A percentile compares a stretch with the other conserved stretches of the same genome.
Conservation (phyloP, 768 basidiomycete species). For the Amanita fuliginea region DNA sequence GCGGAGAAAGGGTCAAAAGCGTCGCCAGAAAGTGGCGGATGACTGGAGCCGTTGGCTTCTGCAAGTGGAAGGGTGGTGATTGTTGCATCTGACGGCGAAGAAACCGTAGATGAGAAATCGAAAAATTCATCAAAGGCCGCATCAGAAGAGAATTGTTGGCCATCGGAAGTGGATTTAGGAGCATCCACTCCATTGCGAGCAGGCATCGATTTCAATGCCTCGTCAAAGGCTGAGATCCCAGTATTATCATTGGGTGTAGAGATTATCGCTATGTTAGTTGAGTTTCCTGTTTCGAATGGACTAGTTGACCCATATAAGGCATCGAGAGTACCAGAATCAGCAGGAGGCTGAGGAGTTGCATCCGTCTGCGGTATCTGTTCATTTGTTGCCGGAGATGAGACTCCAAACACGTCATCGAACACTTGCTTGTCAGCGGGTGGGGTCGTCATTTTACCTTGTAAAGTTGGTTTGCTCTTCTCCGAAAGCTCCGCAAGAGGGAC, state of each 20-base stretch:
- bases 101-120: slow-evolving; percentile 35
- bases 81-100: slow-evolving; percentile 20
- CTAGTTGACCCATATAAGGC: background rate
- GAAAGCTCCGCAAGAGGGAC: slow-evolving; percentile 25
- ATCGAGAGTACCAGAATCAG: background rate
- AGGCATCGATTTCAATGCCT: slow-evolving; percentile 52
- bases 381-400: slow-evolving; percentile 16
- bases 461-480: slow-evolving; percentile 13
- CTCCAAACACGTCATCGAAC: slow-evolving; percentile 53
- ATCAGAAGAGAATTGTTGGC: slow-evolving; percentile 45
- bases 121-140: slow-evolving; percentile 46
- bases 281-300: slow-evolving; percentile 7
- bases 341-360: background rate
- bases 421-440: slow-evolving; percentile 3
- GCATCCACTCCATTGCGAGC: slow-evolving; percentile 13
- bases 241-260: slow-evolving; percentile 15
- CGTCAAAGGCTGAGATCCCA: slow-evolving; percentile 64
- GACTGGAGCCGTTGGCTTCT: slow-evolving; percentile 18
- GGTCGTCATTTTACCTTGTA: slow-evolving; percentile 9
- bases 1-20: slow-evolving; percentile 8
- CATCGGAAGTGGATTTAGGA: slow-evolving; percentile 15
- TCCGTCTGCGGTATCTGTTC: background rate
- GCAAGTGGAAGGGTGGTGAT: slow-evolving; percentile 19
- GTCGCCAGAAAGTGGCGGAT: slow-evolving; percentile 12
- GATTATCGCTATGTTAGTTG: slow-evolving; percentile 9